A percentile compares a stretch with the other conserved stretches of the same genome.
phyloP scores from a whole-genome alignment of 2,329 filamentous ascomycete species.

The Fusarium sp. region DNA sequence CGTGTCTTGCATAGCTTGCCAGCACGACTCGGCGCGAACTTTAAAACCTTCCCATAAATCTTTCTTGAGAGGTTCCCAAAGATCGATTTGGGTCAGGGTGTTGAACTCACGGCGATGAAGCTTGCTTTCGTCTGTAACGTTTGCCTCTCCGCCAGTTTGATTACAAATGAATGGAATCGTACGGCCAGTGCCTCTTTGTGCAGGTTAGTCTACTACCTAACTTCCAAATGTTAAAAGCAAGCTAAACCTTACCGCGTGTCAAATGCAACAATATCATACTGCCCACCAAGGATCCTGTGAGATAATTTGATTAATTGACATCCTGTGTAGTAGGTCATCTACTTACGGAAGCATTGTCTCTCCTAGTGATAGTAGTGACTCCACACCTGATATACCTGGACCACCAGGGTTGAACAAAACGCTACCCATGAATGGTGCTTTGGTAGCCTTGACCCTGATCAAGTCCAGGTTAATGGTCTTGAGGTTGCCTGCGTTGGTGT shows the following conservation, averaged over 20 bases:
- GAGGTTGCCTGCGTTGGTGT: conserved; percentile 49
- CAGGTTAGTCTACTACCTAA: not conserved
- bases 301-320: not conserved
- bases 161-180: conserved; percentile 19
- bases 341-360: not conserved
- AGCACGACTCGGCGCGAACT: conserved; percentile 35
- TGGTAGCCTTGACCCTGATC: conserved; percentile 51
- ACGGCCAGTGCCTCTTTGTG: conserved; percentile 3
- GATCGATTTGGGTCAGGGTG: not conserved
- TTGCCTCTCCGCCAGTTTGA: not conserved
- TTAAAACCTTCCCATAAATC: not conserved
- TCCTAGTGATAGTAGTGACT: not conserved
- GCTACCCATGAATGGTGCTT: conserved; percentile 53
- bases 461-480: conserved; percentile 54
- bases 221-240: fast-evolving
- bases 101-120: conserved; percentile 13
- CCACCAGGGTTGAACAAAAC: conserved; percentile 60
- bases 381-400: conserved; percentile 46
- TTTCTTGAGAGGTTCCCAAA: not conserved
- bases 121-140: not conserved
- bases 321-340: fast-evolving
- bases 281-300: conserved; percentile 28
- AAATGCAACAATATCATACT: conserved; percentile 31
- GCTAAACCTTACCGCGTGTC: conserved; percentile 13
- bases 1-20: conserved; percentile 32